Evolutionary conservation across 2,329 filamentous ascomycete species (phyloP), one percentile per base, ranked within the genome.

Genomic region (Apiospora koreana): DNA sequence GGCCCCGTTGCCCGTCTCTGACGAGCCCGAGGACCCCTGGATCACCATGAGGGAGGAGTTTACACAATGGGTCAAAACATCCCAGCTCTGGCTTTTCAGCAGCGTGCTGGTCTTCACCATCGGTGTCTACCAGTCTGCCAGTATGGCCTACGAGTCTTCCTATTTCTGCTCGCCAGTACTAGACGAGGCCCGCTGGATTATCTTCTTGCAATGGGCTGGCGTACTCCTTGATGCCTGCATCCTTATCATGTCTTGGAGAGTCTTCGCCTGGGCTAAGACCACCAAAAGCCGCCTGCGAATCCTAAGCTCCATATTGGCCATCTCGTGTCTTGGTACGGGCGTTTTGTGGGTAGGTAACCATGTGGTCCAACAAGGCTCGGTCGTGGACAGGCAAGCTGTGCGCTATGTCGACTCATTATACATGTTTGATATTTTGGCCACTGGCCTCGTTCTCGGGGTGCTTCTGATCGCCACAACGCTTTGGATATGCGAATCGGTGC

Each of bases 241-340:
- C 68, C 74, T 85, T 25, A 75, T 87, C n/a, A 76, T 87, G 12
- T 71, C 82, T 2, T 89, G 87, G 86, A 83, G 86, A 45, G 79
- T 87, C 4, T 76, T 89, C 6, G 82, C 83, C 16, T 88, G 86
- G 86, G 80, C 84, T 0, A 81, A 84, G 50, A 86, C 85, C 0
- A 83, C 84, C 7, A 85, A 82, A 72, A 76, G 79, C 42, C 83
- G 85, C 3, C 76, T 89, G n/a, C 82, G 80, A 12, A 83, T 81
- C 0, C 75, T 89, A 10, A 81, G 83, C 7, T 77, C 78, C 2
- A 80, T 87, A 2, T 74, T 88, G 6, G 71, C 83, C 1, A 71
- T 81, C 10, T 81, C 85, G 0, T 80, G 85, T 0, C 41, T 84
- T 2, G 80, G 78, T 8, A 79, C 81, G 23, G 79, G 78, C 0